Evolutionary conservation across 2,329 filamentous ascomycete species (phyloP).

Genomic region (Xylariales sp.): DNA sequence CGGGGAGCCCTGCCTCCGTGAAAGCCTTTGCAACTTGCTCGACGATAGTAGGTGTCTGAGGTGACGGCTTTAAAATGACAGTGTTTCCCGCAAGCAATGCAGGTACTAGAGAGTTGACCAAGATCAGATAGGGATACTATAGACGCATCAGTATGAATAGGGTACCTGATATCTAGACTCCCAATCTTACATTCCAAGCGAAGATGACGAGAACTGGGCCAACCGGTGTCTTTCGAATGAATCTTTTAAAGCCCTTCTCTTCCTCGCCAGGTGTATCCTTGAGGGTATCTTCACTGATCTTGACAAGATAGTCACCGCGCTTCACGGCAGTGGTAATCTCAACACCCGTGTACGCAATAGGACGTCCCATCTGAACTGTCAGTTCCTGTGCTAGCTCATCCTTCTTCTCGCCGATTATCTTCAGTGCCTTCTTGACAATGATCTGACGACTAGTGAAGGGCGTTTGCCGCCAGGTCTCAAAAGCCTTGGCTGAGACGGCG

Average conservation of each 20-base stretch:
- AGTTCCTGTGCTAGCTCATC: slow-evolving; percentile 80
- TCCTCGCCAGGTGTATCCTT: slow-evolving; percentile 76
- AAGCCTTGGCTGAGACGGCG: slow-evolving; percentile 66
- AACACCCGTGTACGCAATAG: slow-evolving; percentile 78
- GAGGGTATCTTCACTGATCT: slow-evolving; percentile 73
- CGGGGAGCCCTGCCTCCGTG: slow-evolving; percentile 71
- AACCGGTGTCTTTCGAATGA: slow-evolving; percentile 81
- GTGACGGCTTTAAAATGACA: slow-evolving; percentile 90
- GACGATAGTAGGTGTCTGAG: slow-evolving; percentile 87
- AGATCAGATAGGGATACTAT: slow-evolving; percentile 89
- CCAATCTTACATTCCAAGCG: slow-evolving; percentile 84
- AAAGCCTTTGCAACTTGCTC: slow-evolving; percentile 80
- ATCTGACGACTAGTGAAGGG: slow-evolving; percentile 69
- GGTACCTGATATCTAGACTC: too few species aligned
- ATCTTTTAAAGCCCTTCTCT: slow-evolving; percentile 85
- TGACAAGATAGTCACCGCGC: slow-evolving; percentile 79
- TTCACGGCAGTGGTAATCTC: slow-evolving; percentile 83
- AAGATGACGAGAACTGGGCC: slow-evolving; percentile 87
- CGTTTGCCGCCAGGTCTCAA: slow-evolving; percentile 71
- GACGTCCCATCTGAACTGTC: slow-evolving; percentile 92
- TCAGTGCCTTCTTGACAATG: slow-evolving; percentile 76
- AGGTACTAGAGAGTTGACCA: slow-evolving; percentile 88
- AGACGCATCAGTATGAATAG: too few species aligned
- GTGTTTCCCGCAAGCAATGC: slow-evolving; percentile 87
- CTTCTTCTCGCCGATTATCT: slow-evolving; percentile 63